Conservation (phyloP, 108 stramenopile genomes). For the Discostella pseudostelligera region DNA sequence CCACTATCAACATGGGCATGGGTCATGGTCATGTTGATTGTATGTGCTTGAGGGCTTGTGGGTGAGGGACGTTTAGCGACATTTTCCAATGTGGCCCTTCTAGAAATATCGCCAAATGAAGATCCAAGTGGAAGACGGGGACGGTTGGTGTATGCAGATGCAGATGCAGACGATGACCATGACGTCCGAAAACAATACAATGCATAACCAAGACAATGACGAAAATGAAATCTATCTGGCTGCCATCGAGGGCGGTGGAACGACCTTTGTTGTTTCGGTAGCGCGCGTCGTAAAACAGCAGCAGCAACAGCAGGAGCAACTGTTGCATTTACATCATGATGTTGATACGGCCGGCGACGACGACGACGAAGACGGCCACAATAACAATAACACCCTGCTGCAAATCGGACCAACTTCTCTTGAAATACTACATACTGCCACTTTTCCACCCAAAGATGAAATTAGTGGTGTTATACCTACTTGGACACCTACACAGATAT, state of each 20-base stretch:
- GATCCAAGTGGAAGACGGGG: too few relatives aligned
- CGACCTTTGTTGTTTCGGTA: constrained; percentile 86
- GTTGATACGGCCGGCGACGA: constrained; percentile 30
- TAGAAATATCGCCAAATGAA: too few relatives aligned
- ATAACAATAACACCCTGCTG: background rate
- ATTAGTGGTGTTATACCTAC: constrained; percentile 5
- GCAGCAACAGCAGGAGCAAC: too few relatives aligned
- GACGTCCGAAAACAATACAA: too few relatives aligned
- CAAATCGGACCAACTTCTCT: constrained; percentile 31
- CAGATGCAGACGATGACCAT: too few relatives aligned
- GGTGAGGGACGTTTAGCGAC: too few relatives aligned
- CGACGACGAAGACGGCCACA: constrained; percentile 24
- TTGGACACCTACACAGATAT: constrained; percentile 47
- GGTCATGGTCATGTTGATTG: too few relatives aligned
- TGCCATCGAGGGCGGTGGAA: constrained; percentile 95
- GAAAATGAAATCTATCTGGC: constrained; percentile 51
- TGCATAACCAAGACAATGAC: background rate
- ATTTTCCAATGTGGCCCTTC: too few relatives aligned
- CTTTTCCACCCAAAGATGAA: constrained; percentile 54
- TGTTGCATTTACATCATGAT: too few relatives aligned
- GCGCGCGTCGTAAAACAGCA: constrained; percentile 40
- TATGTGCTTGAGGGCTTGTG: too few relatives aligned
- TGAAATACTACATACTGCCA: constrained; percentile 46
- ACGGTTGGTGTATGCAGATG: too few relatives aligned
- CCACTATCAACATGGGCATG: too few relatives aligned